A percentile compares a stretch with the other conserved stretches of the same genome.
phyloP scores from a whole-genome alignment of 179 eudicot genomes.

The Actinidia arguta region DNA sequence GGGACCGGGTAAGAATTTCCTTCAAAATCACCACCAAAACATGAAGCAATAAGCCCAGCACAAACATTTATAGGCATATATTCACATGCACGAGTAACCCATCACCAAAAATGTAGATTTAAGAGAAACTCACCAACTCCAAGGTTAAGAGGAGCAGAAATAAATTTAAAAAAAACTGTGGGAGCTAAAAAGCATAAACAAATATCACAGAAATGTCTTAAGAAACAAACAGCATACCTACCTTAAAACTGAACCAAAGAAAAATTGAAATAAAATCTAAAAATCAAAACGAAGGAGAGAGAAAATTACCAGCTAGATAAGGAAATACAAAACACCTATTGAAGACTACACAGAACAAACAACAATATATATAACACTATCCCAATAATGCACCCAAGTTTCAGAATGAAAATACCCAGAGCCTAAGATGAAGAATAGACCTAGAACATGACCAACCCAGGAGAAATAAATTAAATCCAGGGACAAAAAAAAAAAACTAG shows the following conservation, averaged over 20 bases:
- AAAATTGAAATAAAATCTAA: background rate
- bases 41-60: background rate
- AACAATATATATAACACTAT: background rate
- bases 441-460: background rate
- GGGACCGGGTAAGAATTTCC: background rate
- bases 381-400: background rate
- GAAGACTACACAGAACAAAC: background rate
- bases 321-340: background rate
- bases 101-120: background rate
- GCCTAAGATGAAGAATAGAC: background rate
- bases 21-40: background rate
- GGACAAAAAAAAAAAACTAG: background rate
- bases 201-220: too few species aligned
- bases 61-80: background rate
- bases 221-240: background rate
- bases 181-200: background rate
- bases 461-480: background rate
- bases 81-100: background rate
- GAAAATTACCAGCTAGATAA: slow-evolving; percentile 4
- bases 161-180: background rate
- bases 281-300: background rate
- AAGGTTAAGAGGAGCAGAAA: background rate
- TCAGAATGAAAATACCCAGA: background rate
- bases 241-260: background rate
- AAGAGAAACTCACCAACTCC: background rate